Conservation (phyloP, 768 basidiomycete species). For the Asterophora parasitica region DNA sequence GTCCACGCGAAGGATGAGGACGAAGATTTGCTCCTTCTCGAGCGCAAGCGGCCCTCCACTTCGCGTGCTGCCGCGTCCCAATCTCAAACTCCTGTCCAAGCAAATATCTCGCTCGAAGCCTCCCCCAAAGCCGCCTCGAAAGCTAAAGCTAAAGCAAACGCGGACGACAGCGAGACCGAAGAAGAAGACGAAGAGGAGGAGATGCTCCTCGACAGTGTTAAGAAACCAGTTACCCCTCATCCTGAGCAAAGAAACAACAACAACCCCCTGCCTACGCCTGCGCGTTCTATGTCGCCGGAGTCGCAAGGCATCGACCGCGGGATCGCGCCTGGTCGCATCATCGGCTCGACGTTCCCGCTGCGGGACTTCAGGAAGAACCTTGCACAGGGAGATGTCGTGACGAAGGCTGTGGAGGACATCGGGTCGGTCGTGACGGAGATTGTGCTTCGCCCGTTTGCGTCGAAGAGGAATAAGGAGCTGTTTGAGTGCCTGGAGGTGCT, state of each 20-base stretch:
- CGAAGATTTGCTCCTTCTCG: constrained; percentile 52
- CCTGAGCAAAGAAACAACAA: constrained; percentile 12
- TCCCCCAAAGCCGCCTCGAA: constrained; percentile 15
- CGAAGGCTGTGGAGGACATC: constrained; percentile 82
- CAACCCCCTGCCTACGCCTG: constrained; percentile 47
- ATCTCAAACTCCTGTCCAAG: constrained; percentile 5
- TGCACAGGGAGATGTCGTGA: constrained; percentile 70
- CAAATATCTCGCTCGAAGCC: constrained; percentile 6
- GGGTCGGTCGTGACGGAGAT: constrained; percentile 67
- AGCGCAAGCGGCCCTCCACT: constrained; percentile 28
- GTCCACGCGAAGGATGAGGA: constrained; percentile 61
- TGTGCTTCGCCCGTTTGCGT: constrained; percentile 65
- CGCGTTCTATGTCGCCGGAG: constrained; percentile 39
- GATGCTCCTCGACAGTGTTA: constrained; percentile 20
- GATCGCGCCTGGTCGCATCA: constrained; percentile 65
- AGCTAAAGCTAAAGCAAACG: constrained; percentile 26
- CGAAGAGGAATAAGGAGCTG: constrained; percentile 62
- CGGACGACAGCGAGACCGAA: constrained; percentile 53
- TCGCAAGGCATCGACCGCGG: constrained; percentile 35
- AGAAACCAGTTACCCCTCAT: constrained; percentile 19
- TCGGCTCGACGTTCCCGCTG: constrained; percentile 70
- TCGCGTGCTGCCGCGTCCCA: constrained; percentile 11
- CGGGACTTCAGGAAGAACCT: constrained; percentile 73
- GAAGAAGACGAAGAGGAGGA: constrained; percentile 32
- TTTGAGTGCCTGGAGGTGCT: constrained; percentile 66